A percentile compares a stretch with the other conserved stretches of the same genome.
Evolutionary conservation across 2,329 filamentous ascomycete genomes (phyloP).

Genomic region (Metarhizium sp.): DNA sequence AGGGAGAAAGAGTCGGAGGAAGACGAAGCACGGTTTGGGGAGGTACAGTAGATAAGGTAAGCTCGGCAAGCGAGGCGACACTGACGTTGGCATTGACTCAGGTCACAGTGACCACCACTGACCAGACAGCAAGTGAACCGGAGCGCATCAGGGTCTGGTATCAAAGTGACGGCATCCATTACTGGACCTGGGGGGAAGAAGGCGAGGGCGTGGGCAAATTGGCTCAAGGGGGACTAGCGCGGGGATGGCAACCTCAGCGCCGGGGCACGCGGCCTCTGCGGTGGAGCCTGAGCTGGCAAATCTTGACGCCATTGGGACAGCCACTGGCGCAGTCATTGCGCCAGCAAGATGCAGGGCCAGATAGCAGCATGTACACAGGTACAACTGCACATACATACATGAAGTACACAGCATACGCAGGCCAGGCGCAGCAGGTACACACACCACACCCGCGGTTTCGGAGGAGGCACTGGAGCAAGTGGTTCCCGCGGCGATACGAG

Average conservation of each 20-base stretch:
- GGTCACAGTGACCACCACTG: background rate
- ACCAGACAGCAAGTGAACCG: background rate
- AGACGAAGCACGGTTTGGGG: constrained; percentile 14
- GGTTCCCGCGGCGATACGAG: too few relatives aligned
- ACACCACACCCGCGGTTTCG: too few relatives aligned
- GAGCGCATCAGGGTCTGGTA: constrained; percentile 4
- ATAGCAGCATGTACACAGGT: too few relatives aligned
- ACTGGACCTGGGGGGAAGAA: background rate
- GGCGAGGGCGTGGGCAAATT: background rate
- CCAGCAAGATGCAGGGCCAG: too few relatives aligned
- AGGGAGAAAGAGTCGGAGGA: constrained; percentile 16
- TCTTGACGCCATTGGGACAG: background rate
- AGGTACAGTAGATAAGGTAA: constrained; percentile 11
- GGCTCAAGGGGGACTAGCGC: constrained; percentile 4
- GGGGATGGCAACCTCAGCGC: constrained; percentile 2
- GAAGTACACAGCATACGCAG: too few relatives aligned
- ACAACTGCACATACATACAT: too few relatives aligned
- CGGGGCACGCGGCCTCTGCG: constrained; percentile 13
- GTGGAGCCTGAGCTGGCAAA: constrained; percentile 7
- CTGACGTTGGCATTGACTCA: constrained; percentile 6
- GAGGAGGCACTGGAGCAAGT: too few relatives aligned
- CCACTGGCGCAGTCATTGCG: too few relatives aligned
- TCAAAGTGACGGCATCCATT: constrained; percentile 25
- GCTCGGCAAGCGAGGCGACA: constrained; percentile 14
- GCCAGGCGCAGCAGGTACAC: too few relatives aligned